Evolutionary conservation across 371 early-diverging fungal species (phyloP).

Genomic region (Gilbertella persicaria): DNA sequence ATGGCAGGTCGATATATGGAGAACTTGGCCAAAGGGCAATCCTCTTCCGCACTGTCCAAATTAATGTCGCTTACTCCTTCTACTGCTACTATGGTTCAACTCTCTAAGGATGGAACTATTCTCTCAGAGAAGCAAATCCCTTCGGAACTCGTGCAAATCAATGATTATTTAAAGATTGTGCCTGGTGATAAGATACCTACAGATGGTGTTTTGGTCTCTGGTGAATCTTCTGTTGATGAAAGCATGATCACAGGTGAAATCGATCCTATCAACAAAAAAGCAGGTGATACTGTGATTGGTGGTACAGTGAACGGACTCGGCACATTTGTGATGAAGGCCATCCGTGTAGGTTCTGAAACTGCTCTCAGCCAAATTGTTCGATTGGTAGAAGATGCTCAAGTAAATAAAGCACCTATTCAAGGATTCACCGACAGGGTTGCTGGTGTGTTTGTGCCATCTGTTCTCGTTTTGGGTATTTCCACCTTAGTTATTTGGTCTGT

Average conservation of each 20-base stretch:
- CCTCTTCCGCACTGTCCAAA: constrained; percentile 86
- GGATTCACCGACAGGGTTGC: constrained; percentile 82
- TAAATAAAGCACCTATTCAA: constrained; percentile 86
- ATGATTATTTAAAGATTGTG: constrained; percentile 82
- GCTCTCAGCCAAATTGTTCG: constrained; percentile 85
- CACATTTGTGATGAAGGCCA: constrained; percentile 71
- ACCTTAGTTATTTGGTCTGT: constrained; percentile 84
- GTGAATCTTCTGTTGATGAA: constrained; percentile 91
- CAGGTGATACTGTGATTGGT: constrained; percentile 76
- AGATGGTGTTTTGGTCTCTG: constrained; percentile 89
- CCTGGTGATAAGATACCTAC: constrained; percentile 95
- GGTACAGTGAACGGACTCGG: constrained; percentile 92
- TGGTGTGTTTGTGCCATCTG: constrained; percentile 88
- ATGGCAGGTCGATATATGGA: constrained; percentile 89
- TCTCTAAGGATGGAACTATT: constrained; percentile 20
- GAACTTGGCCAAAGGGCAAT: constrained; percentile 92
- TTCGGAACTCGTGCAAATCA: constrained; percentile 82
- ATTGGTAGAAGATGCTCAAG: constrained; percentile 89
- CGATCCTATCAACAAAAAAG: constrained; percentile 80
- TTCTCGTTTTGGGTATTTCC: constrained; percentile 68
- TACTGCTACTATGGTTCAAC: constrained; percentile 43
- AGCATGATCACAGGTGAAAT: constrained; percentile 98
- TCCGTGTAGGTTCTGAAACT: constrained; percentile 82
- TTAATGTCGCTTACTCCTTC: constrained; percentile 87
- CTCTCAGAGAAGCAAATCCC: constrained; percentile 74